Percentiles rank a stretch among this genome's conserved stretches.
Conservation (phyloP, 306 rosid species). For the Quercus rubra region DNA sequence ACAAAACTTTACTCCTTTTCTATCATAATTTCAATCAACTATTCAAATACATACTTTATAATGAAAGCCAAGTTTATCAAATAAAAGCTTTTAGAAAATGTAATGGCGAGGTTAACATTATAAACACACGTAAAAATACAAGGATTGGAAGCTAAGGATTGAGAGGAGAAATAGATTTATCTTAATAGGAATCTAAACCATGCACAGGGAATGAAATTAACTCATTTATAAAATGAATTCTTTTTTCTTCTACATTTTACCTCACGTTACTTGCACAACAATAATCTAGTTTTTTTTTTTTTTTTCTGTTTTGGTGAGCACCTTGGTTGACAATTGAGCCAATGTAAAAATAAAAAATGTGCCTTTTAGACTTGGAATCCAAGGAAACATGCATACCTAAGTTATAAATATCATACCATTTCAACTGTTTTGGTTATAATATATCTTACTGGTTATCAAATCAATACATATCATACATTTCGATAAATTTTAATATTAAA, state of each 20-base stretch:
- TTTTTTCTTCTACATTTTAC: not conserved
- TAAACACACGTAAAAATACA: not conserved
- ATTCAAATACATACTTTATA: too few relatives aligned
- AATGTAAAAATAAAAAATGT: not conserved
- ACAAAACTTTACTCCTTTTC: too few relatives aligned
- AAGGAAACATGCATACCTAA: not conserved
- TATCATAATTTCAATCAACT: too few relatives aligned
- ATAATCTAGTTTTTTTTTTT: not conserved
- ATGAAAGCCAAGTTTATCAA: too few relatives aligned
- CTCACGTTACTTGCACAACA: not conserved
- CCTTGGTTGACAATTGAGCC: not conserved
- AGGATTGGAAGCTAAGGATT: not conserved
- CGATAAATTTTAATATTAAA: too few relatives aligned
- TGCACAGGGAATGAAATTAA: not conserved
- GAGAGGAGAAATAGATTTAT: not conserved
- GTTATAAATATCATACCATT: too few relatives aligned
- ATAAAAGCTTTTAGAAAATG: too few relatives aligned
- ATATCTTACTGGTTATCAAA: too few relatives aligned
- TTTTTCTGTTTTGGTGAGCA: not conserved
- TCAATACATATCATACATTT: too few relatives aligned
- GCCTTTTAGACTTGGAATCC: not conserved
- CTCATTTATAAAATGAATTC: not conserved
- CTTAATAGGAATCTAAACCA: not conserved
- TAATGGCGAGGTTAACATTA: too few relatives aligned
- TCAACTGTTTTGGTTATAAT: too few relatives aligned